Base-by-base conservation (phyloP, 345 rosid genomes). In the Corchorus capsularis region DNA sequence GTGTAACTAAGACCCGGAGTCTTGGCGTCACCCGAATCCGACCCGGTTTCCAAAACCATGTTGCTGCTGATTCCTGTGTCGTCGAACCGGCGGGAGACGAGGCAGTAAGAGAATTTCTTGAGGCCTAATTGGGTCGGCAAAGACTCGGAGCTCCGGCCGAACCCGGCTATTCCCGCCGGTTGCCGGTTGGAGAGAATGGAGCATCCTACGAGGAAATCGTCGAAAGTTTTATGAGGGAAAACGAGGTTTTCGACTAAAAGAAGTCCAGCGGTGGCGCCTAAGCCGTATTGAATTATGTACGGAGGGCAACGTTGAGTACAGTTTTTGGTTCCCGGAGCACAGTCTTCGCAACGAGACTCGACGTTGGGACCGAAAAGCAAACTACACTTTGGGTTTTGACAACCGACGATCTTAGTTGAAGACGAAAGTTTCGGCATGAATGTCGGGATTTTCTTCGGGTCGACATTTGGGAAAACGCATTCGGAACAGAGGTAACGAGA, bases 111-210 rank as follows among this genome's bases (percentile, higher is more conserved):
- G 82, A 93, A 95, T 71, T 84, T 93, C 81, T 78, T 85, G 19
- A 87, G 80, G 0, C 89, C 89, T 83, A 93, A 76, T 72, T 95
- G 99, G 0, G 79, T 57, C 9, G 99, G 99, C 12, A 95, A 81
- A 37, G 99, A 95, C 62, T 86, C 89, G 34, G 45, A 34, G 73
- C 87, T 82, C 19, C 98, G 91, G 16, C 99, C 99, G 71, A 95
- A 95, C 73, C 97, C 99, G 60, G 89, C 96, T 6, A 93, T 90
- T 53, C 99, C 99, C 41, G 93, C 96, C 11, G 99, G 99, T 77
- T 89, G 96, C 34, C 90, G 87, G 82, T n/a, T 79, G 3, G 98
- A 93, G 59, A 89, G 2, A 66, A 92, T 63, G 34, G 98, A 93
- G 82, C 99, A 95, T 6, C 98, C 98, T 61, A 86, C 89, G 1